Percentiles rank a stretch among this genome's conserved stretches.
Conservation (phyloP, 345 rosid species). For the Eucalyptus regnans region DNA sequence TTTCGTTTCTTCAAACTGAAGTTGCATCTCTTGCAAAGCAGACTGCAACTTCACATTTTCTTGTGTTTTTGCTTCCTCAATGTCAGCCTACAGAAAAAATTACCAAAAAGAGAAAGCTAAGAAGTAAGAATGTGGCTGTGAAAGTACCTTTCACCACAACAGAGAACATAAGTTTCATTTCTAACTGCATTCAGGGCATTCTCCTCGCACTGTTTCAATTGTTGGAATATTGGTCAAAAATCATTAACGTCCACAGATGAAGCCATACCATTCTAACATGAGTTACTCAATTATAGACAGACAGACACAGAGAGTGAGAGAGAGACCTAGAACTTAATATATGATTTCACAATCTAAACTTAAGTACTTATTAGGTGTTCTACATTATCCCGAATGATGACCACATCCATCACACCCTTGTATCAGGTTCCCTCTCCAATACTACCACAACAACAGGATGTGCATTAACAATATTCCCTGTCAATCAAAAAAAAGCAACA, state of each 20-base stretch:
- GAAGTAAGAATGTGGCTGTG: background rate
- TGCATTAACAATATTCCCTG: background rate
- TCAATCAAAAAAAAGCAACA: background rate
- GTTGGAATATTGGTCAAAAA: background rate
- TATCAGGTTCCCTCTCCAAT: background rate
- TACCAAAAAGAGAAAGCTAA: conserved; percentile 1
- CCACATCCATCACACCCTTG: background rate
- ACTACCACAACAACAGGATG: background rate
- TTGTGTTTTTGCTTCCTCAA: conserved; percentile 47
- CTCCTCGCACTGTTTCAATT: background rate
- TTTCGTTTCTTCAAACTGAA: conserved; percentile 59
- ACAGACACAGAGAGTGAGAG: background rate
- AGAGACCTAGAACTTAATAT: background rate
- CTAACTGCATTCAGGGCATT: background rate
- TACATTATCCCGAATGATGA: background rate
- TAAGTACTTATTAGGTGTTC: background rate
- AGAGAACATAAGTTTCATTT: background rate
- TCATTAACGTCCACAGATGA: background rate
- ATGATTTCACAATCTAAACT: background rate
- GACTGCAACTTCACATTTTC: conserved; percentile 39
- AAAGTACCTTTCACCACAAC: background rate
- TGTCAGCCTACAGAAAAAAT: conserved; percentile 39
- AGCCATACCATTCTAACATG: background rate
- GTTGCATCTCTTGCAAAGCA: conserved; percentile 31
- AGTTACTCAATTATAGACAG: background rate